Base-by-base conservation (phyloP, 2,329 filamentous ascomycete genomes). In the Chrysosporium queenslandicum region DNA sequence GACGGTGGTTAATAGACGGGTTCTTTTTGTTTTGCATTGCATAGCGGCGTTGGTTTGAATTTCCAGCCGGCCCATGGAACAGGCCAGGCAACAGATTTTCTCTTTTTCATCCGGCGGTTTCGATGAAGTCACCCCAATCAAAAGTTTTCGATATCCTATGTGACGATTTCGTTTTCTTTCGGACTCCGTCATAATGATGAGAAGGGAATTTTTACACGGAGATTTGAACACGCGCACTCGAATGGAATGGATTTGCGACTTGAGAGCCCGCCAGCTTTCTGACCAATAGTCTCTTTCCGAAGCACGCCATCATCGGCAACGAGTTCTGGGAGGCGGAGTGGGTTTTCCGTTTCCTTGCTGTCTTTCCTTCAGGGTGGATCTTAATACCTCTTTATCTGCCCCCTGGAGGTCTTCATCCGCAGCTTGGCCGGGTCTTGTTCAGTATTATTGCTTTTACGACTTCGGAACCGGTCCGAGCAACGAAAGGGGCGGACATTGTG, bases 1-100 rank as follows among this genome's bases (percentile, higher is more conserved):
- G 42, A 52, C 50, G 50, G 50, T 47, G 50, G 50, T 46, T 46
- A 47, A 46, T 52, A 52, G 50, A 52, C 34, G 32, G 41, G 30
- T 32, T 46, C 36, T 52, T 45, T 40, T 39, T 39, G n/a, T 39
- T 40, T 47, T 52, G 50, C 50, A 52, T 52, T 47, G 50, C 42
- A 52, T 47, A 41, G 16, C 41, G 50, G 50, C 50, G 50, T 52
- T 52, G 27, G 49, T 47, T 52, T 52, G 50, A 52, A 34, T 47
- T 52, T 52, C 50, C 50, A 41, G 25, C 50, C 50, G 50, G 25
- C 42, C 41, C 27, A 46, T 11, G 37, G 18, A 51, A 45, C 27
- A 36, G 21, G 29, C 20, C 21, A 40, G 40, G 39, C 43, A 29
- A 32, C 36, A 32, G 39, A 34, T 30, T 3, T 50, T 50, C 39